These are phyloP conservation scores for Glycine soja DNA, from an alignment of 306 rosid genomes.

Conservation along the genomic window DNA sequence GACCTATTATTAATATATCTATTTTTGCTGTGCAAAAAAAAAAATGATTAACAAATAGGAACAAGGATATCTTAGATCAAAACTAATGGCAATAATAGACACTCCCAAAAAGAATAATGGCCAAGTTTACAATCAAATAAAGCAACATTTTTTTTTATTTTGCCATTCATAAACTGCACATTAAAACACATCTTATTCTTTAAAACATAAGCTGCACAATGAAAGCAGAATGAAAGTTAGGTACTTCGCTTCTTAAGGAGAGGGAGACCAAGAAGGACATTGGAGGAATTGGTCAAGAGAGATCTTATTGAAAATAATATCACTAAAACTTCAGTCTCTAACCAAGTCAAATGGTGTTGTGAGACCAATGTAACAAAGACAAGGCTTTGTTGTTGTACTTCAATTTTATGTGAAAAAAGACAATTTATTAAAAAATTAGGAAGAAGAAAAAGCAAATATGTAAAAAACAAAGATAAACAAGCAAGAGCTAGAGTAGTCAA, in stretches of 20 bases:
- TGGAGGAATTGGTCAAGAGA: neutral
- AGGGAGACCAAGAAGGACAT: neutral
- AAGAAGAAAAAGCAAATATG: too few species aligned
- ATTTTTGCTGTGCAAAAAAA: too few species aligned
- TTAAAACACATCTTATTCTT: too few species aligned
- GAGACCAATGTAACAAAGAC: too few species aligned
- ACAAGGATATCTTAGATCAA: constrained; percentile 7
- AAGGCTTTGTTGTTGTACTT: too few species aligned
- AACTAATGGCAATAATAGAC: constrained; percentile 4
- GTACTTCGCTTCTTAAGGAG: neutral
- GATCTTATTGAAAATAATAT: neutral
- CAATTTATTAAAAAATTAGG: too few species aligned
- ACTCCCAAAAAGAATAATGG: constrained; percentile 24
- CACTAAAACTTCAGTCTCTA: neutral
- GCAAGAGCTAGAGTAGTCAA: neutral
- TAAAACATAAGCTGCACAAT: constrained; percentile 9
- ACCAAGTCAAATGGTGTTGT: neutral
- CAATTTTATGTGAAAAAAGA: too few species aligned
- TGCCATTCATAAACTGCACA: too few species aligned
- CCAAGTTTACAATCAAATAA: constrained; percentile 20
- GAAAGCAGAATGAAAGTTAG: neutral
- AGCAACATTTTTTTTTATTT: neutral
- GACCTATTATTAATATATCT: too few species aligned
- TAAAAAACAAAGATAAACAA: neutral
- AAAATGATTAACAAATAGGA: neutral